Evolutionary conservation across 345 rosid species (phyloP).

Genomic region (Combretum micranthum): DNA sequence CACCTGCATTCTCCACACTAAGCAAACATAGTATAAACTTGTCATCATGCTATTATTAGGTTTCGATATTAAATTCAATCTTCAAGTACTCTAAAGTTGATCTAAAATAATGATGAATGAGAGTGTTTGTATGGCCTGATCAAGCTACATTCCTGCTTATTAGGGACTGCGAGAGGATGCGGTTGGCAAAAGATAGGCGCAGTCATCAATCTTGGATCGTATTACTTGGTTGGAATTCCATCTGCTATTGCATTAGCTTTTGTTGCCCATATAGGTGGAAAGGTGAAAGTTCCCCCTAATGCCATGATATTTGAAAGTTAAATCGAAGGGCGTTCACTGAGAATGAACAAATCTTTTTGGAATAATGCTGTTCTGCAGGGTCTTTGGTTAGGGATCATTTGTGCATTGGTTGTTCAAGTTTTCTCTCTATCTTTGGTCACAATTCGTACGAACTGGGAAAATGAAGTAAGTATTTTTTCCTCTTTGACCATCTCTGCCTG

Average conservation of each 20-base stretch:
- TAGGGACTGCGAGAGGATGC: constrained; percentile 54
- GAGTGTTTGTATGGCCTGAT: not conserved
- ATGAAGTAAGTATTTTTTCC: constrained; percentile 27
- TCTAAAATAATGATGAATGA: no score
- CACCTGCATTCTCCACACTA: no score
- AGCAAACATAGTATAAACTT: no score
- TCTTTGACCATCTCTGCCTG: no score
- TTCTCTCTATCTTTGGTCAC: constrained; percentile 34
- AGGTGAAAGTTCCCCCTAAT: constrained; percentile 16
- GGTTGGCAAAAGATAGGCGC: constrained; percentile 64
- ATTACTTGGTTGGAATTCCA: no score
- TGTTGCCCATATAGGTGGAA: constrained; percentile 32
- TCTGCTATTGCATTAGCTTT: constrained; percentile 35
- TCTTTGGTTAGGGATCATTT: constrained; percentile 58
- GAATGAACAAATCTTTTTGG: no score
- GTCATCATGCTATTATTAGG: no score
- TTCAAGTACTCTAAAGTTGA: no score
- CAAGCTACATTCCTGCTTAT: not conserved
- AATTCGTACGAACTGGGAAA: constrained; percentile 51
- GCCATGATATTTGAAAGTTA: not conserved
- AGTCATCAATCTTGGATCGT: constrained; percentile 37
- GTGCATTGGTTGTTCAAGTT: constrained; percentile 42
- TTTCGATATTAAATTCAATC: no score
- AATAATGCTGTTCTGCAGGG: constrained; percentile 33
- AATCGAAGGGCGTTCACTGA: not conserved